phyloP scores from a whole-genome alignment of 805 yeast genomes.

The Yamadazyma nakazawae region DNA sequence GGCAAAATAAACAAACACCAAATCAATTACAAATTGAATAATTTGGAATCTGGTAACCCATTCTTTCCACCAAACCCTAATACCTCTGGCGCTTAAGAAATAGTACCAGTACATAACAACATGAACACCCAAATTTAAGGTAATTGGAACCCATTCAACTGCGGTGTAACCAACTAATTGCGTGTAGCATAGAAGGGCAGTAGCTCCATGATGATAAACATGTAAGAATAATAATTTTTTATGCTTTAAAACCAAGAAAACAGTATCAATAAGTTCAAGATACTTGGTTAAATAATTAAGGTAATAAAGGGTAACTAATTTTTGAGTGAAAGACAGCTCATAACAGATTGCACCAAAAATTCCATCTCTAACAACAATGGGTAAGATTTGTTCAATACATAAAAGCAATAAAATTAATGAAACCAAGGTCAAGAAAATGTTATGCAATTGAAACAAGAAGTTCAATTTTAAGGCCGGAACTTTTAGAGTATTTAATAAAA shows the following conservation, averaged over 20 bases:
- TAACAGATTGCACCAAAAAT: constrained; percentile 80
- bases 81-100: constrained; percentile 87
- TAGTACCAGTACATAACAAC: constrained; percentile 98
- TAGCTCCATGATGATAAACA: constrained; percentile 97
- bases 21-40: constrained; percentile 85
- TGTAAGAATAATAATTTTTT: constrained; percentile 91
- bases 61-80: constrained; percentile 98
- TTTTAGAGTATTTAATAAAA: constrained; percentile 47
- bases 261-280: constrained; percentile 85
- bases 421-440: constrained; percentile 65
- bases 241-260: constrained; percentile 85
- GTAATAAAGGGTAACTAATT: constrained; percentile 80
- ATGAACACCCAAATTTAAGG: constrained; percentile 86
- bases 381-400: constrained; percentile 80
- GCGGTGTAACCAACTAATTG: constrained; percentile 88
- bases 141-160: constrained; percentile 92
- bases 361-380: constrained; percentile 73
- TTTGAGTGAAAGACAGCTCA: constrained; percentile 75
- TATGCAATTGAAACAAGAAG: constrained; percentile 79
- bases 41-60: constrained; percentile 98
- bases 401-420: constrained; percentile 67
- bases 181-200: constrained; percentile 90
- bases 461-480: constrained; percentile 71
- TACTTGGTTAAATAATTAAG: constrained; percentile 88
- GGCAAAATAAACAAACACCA: constrained; percentile 89